Conservation (phyloP, 2,329 filamentous ascomycete species). For the Neopestalotiopsis rosae region DNA sequence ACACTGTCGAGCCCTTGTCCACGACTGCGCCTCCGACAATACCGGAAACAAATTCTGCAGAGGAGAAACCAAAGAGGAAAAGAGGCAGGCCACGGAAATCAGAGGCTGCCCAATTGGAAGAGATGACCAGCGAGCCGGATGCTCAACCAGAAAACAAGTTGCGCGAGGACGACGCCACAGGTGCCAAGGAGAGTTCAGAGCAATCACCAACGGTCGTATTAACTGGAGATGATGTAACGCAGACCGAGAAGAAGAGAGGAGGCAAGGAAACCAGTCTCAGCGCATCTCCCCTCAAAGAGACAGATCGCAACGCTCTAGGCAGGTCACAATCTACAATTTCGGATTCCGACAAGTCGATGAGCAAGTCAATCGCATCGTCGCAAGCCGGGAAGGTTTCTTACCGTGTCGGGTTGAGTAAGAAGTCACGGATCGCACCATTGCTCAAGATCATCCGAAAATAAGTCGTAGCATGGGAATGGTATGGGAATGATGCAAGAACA, state of each 20-base stretch:
- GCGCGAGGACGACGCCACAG: background rate
- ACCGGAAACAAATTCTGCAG: conserved; percentile 20
- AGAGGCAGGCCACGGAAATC: conserved; percentile 37
- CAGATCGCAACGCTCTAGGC: conserved; percentile 7
- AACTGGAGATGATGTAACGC: background rate
- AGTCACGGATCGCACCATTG: conserved; percentile 51
- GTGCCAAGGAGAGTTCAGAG: background rate
- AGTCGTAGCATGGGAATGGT: conserved; percentile 4
- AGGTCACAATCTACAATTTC: conserved; percentile 12
- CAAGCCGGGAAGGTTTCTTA: conserved; percentile 44
- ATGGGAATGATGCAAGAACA: background rate
- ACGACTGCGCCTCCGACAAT: conserved; percentile 7
- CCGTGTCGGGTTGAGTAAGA: conserved; percentile 54
- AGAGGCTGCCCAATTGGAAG: conserved; percentile 25
- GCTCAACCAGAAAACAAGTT: too few relatives aligned
- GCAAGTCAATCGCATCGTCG: conserved; percentile 24
- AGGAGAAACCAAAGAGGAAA: conserved; percentile 36
- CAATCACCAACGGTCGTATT: background rate
- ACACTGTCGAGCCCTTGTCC: background rate
- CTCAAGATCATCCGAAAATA: conserved; percentile 51
- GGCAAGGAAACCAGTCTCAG: background rate
- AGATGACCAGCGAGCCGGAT: background rate
- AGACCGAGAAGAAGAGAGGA: background rate
- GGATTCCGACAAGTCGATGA: conserved; percentile 21
- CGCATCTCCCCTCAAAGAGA: conserved; percentile 15